phyloP scores from a whole-genome alignment of 169 alveolate genomes.

The Cyclospora cayetanensis region DNA sequence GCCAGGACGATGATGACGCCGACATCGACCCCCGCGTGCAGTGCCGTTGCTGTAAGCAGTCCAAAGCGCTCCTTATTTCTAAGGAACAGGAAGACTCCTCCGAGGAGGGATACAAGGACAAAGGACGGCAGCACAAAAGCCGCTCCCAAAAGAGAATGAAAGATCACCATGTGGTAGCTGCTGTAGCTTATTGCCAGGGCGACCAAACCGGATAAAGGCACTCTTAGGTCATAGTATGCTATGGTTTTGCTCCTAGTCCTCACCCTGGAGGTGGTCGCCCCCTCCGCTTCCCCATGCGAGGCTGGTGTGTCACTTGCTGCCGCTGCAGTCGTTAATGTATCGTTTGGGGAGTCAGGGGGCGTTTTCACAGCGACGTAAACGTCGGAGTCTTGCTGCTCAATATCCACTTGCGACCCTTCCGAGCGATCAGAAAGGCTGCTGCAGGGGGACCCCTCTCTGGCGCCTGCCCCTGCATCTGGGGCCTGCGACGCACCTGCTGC shows the following conservation, averaged over 20 bases:
- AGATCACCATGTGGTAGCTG: slow-evolving; percentile 54
- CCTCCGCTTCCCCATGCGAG: no score
- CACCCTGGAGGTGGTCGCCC: no score
- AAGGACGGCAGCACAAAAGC: neutral
- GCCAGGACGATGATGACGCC: slow-evolving; percentile 29
- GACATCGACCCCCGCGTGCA: slow-evolving; percentile 59
- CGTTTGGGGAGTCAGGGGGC: no score
- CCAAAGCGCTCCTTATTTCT: slow-evolving; percentile 22
- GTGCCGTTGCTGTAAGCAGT: neutral
- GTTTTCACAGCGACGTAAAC: no score
- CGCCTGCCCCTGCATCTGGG: no score
- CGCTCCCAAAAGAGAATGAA: neutral
- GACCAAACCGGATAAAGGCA: neutral
- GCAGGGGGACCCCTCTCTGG: no score
- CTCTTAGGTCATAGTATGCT: neutral
- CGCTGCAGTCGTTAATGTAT: no score
- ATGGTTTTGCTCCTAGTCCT: neutral
- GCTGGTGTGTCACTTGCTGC: neutral
- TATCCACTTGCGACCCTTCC: no score
- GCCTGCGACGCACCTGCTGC: no score
- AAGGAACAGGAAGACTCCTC: neutral
- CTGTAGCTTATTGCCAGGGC: neutral
- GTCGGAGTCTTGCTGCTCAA: no score
- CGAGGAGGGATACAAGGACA: neutral
- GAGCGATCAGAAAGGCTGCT: no score